Conservation (phyloP, 805 yeast genomes). For the Candida cerambycidarum region DNA sequence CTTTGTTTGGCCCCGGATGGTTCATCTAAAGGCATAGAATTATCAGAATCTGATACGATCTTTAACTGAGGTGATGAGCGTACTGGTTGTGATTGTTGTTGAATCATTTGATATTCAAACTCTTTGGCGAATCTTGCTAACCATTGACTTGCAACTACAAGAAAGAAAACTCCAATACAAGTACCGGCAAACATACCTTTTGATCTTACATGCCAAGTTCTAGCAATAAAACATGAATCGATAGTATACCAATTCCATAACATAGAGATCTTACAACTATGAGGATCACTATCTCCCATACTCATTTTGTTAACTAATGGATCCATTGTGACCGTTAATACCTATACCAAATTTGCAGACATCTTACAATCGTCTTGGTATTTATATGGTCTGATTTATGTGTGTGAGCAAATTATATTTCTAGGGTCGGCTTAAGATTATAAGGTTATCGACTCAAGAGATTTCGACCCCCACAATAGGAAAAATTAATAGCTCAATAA, state of each 20-base stretch:
- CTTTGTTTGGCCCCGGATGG: constrained; percentile 7
- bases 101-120: constrained; percentile 20
- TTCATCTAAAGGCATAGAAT: background rate
- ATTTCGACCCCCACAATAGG: background rate
- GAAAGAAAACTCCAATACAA: constrained; percentile 64
- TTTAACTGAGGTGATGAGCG: background rate
- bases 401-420: constrained; percentile 3
- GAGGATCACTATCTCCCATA: constrained; percentile 5
- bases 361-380: too few relatives aligned
- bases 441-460: background rate
- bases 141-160: constrained; percentile 59
- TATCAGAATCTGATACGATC: constrained; percentile 1
- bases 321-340: background rate
- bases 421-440: background rate
- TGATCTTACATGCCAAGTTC: constrained; percentile 60
- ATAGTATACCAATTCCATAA: constrained; percentile 74
- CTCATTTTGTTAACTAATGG: constrained; percentile 4
- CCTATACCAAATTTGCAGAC: too few relatives aligned
- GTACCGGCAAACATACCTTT: constrained; percentile 70
- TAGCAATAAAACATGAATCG: constrained; percentile 63
- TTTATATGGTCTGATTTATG: too few relatives aligned
- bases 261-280: constrained; percentile 46
- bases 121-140: constrained; percentile 42
- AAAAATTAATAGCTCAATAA: background rate
- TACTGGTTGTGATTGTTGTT: constrained; percentile 1